Evolutionary conservation across 2,329 filamentous ascomycete genomes (phyloP), one percentile per base, ranked within the genome.

Genomic region (Stemphylium beticola): DNA sequence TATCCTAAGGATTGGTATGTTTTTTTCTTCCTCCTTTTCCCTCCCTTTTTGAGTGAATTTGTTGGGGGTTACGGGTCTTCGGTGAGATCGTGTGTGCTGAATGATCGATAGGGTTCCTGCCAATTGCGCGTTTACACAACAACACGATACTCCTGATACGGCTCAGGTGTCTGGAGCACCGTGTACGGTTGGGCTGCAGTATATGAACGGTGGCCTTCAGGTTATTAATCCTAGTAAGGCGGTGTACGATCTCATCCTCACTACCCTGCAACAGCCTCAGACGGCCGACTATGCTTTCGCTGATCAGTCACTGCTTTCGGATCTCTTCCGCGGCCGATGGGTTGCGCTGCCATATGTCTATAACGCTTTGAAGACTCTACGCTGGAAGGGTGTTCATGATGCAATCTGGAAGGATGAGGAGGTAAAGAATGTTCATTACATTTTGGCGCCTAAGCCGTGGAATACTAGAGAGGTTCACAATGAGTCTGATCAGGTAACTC

Each of bases 1-100:
- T 96, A 96, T 75, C 92, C 92, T 0, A 74, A 78, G 40, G 77
- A 90, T 71, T 96, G 90, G 86, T 85, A 76, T 4, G 32, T 14
- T 6, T 12, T 6, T 5, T 17, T 20, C 1, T n/a, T 36, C 18
- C 10, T 15, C 4, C 11, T n/a, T 17, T 11, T 6, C 11, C 3
- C 11, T 1, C 11, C 5, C 12, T 18, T 3, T 3, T 4, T 22
- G 20, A 6, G 20, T 22, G 20, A 6, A 11, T n/a, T 33, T 3
- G 8, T 24, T 24, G 14, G 6, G 4, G n/a, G 12, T 33, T 15
- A n/a, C 6, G 17, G 3, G 3, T 10, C 17, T 15, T 8, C 22
- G 12, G 7, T 20, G 5, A 20, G 12, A n/a, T 20, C 9, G 10
- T 31, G 18, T 4, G 10, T 10, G 14, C 41, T 43, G 22, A 43